A percentile compares a stretch with the other conserved stretches of the same genome.
phyloP scores from a whole-genome alignment of 192 early-diverging fungal species.

The Coemansia sp. region DNA sequence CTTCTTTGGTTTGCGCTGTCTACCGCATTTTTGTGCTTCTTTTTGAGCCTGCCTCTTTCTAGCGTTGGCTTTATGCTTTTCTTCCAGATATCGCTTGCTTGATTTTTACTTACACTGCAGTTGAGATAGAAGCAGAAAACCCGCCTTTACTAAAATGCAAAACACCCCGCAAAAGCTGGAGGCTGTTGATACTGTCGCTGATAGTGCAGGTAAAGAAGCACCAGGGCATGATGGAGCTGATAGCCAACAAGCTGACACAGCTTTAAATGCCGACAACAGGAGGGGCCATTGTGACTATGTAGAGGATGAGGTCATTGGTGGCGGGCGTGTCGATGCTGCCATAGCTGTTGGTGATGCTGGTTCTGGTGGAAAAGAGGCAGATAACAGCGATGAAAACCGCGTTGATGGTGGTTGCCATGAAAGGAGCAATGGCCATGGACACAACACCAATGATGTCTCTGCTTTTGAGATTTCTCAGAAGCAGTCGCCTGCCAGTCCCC shows the following conservation, averaged over 20 bases:
- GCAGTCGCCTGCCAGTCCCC: not conserved
- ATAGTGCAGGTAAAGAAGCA: not conserved
- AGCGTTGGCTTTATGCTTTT: not conserved
- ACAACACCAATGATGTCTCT: not conserved
- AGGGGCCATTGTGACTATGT: conserved; percentile 9
- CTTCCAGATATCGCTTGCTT: not conserved
- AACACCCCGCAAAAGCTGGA: not conserved
- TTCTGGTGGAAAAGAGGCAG: not conserved
- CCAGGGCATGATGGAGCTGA: not conserved
- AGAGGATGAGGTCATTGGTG: conserved; percentile 33
- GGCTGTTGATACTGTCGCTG: not conserved
- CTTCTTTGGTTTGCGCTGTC: not conserved
- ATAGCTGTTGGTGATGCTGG: not conserved
- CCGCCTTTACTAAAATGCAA: conserved; percentile 6
- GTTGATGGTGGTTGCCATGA: not conserved
- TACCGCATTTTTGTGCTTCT: not conserved
- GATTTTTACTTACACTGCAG: not conserved
- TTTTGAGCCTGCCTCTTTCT: not conserved
- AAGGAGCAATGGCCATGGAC: not conserved
- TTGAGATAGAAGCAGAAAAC: not conserved
- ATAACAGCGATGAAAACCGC: not conserved
- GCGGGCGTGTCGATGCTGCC: conserved; percentile 11
- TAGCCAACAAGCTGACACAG: not conserved
- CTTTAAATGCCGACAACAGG: not conserved
- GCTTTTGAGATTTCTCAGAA: no score